Evolutionary conservation across 352 stramenopile genomes (phyloP).

Genomic region (Globisporangium parvum): DNA sequence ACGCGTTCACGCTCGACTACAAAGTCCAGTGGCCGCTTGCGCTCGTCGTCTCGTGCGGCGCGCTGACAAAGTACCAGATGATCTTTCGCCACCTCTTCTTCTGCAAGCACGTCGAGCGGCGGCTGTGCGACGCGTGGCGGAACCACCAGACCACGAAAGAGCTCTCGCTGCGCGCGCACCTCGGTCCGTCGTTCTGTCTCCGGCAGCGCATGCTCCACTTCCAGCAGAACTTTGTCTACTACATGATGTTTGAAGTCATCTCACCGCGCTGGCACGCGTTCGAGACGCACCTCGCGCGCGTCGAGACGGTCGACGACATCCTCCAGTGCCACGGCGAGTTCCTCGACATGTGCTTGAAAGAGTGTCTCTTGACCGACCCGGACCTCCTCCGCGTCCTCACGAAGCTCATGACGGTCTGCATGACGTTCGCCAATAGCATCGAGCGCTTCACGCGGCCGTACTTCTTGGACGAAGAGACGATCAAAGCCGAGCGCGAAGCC

Average conservation of each 20-base stretch:
- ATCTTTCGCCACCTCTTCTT: conserved; percentile 99
- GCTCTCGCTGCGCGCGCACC: conserved; percentile 74
- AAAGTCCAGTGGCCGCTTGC: conserved; percentile 96
- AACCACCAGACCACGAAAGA: conserved; percentile 94
- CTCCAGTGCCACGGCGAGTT: conserved; percentile 93
- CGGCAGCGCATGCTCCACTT: conserved; percentile 99
- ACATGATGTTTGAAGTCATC: conserved; percentile 97
- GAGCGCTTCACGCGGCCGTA: conserved; percentile 85
- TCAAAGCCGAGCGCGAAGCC: conserved; percentile 73
- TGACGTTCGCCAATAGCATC: conserved; percentile 94
- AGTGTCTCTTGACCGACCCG: conserved; percentile 96
- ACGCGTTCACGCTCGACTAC: conserved; percentile 96
- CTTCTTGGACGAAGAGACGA: conserved; percentile 81
- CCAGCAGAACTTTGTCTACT: conserved; percentile 98
- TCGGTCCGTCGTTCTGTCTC: conserved; percentile 92
- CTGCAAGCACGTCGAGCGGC: conserved; percentile 97
- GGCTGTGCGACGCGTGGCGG: conserved; percentile 93
- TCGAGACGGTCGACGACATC: conserved; percentile 93
- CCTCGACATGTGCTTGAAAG: conserved; percentile 93
- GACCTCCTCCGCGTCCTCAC: conserved; percentile 92
- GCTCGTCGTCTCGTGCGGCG: conserved; percentile 93
- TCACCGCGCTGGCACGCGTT: conserved; percentile 91
- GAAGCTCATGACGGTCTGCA: conserved; percentile 96
- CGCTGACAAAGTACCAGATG: conserved; percentile 97
- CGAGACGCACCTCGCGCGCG: conserved; percentile 68